These are phyloP conservation scores for Sapria himalayana DNA, from an alignment of 345 rosid genomes.

Conservation along the genomic window DNA sequence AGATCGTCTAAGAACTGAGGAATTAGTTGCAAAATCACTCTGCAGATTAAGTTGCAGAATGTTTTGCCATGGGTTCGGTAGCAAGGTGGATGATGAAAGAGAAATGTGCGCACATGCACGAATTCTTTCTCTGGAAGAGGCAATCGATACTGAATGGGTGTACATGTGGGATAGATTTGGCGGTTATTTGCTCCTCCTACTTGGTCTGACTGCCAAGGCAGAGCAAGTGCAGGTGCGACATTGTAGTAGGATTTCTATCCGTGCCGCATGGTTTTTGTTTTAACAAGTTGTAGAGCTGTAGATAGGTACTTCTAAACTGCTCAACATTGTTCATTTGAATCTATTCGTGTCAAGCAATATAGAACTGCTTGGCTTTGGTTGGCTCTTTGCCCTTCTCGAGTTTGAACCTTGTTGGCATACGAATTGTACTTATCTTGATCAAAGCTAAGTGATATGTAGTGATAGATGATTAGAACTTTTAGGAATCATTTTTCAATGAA, in stretches of 20 bases:
- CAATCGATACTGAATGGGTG: constrained; percentile 99
- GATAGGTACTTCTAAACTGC: no score
- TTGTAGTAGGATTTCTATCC: constrained; percentile 8
- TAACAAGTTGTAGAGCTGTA: no score
- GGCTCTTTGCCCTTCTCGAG: no score
- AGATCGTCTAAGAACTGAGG: constrained; percentile 92
- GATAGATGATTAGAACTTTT: no score
- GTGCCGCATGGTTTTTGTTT: neutral
- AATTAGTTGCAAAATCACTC: constrained; percentile 59
- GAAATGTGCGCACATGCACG: constrained; percentile 99
- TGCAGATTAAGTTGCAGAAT: constrained; percentile 47
- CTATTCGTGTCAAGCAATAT: no score
- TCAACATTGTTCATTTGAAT: no score
- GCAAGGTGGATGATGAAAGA: constrained; percentile 64
- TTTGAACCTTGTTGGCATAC: no score
- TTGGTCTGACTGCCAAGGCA: constrained; percentile 96
- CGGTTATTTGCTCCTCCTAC: constrained; percentile 80
- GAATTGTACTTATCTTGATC: no score
- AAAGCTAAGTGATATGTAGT: no score
- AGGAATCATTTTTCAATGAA: no score
- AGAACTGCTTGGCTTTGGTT: no score
- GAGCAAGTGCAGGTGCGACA: constrained; percentile 77
- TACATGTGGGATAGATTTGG: constrained; percentile 99
- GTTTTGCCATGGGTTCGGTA: constrained; percentile 37
- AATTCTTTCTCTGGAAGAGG: constrained; percentile 92